Percentiles rank a stretch among this genome's conserved stretches.
These are phyloP conservation scores for Staphylotrichum tortipilum DNA, from an alignment of 495 filamentous ascomycete genomes.

Conservation along the genomic window DNA sequence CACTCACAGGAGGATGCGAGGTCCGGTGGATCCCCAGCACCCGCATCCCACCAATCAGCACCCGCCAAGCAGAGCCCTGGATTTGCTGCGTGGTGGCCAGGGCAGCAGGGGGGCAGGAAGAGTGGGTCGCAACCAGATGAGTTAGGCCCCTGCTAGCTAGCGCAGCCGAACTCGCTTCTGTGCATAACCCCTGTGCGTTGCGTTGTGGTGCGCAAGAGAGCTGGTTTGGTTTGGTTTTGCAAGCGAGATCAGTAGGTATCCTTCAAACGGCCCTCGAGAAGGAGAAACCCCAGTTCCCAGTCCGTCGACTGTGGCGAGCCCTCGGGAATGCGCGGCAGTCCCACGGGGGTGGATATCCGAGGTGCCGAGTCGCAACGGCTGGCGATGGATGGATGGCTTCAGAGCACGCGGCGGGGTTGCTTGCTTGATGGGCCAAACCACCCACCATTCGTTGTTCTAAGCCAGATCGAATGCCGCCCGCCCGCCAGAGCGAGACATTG, in stretches of 20 bases:
- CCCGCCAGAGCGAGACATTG: neutral
- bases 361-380: neutral
- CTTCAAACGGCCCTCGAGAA: too few relatives aligned
- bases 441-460: too few relatives aligned
- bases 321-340: constrained; percentile 1
- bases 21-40: neutral
- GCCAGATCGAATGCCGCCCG: too few relatives aligned
- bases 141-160: neutral
- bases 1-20: neutral
- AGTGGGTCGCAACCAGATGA: too few relatives aligned
- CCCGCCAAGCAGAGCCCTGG: too few relatives aligned
- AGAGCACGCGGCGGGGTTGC: too few relatives aligned
- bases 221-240: neutral
- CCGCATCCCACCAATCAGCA: neutral
- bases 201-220: too few relatives aligned
- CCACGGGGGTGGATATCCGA: neutral
- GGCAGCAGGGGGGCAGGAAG: too few relatives aligned
- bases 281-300: too few relatives aligned
- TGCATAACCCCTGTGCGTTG: neutral
- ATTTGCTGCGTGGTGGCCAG: too few relatives aligned
- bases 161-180: constrained; percentile 1
- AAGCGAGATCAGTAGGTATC: constrained; percentile 1
- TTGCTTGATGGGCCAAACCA: too few relatives aligned
- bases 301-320: neutral
- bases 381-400: too few relatives aligned